Base-by-base conservation (phyloP, 148 eudicot genomes). In the Persicaria maculosa region DNA sequence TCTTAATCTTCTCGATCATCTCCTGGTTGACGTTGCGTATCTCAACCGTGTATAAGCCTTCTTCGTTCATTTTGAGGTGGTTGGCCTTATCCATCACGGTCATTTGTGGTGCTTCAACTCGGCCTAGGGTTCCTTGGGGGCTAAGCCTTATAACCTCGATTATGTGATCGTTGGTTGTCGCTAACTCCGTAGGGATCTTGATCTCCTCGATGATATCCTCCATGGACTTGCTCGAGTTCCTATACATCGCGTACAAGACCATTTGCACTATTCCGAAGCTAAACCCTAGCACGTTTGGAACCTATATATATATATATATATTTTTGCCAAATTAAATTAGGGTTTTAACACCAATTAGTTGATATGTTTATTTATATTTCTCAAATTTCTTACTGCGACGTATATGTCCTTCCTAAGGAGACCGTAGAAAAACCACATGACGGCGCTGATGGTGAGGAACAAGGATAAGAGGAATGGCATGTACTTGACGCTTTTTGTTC, bases 331-430 rank as follows among this genome's bases (percentile, higher is more conserved):
- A 31, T 31, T 8, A 19, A n/a, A 25, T 25, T 3, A 31, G 68
- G 44, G 44, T 4, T 61, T 1, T 61, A 31, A 11, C 6, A 11
- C 2, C 3, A 4, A 31, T 36, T 62, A 62, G 4, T 11, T 3
- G 4, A 20, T 7, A 31, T 31, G 40, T 9, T 5, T n/a, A 57
- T 19, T n/a, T 57, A 19, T 0, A 6, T 6, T 19, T 9, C 20
- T 16, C 0, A 57, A 22, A 4, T 10, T 4, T 54, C 80, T 80
- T 82, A 88, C 89, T 57, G 88, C 86, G 36, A 90, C 72, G 46
- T 79, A 84, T 47, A 65, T 40, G 79, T 90, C 91, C 2, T 80
- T 87, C 68, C 79, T 75, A 48, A 84, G 84, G 14, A 86, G 80
- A 6, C 91, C 94, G 1, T 86, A 31, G 40, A 31, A 31, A 31